Base-by-base conservation (phyloP, 2,329 filamentous ascomycete species). In the Hortaea werneckii region DNA sequence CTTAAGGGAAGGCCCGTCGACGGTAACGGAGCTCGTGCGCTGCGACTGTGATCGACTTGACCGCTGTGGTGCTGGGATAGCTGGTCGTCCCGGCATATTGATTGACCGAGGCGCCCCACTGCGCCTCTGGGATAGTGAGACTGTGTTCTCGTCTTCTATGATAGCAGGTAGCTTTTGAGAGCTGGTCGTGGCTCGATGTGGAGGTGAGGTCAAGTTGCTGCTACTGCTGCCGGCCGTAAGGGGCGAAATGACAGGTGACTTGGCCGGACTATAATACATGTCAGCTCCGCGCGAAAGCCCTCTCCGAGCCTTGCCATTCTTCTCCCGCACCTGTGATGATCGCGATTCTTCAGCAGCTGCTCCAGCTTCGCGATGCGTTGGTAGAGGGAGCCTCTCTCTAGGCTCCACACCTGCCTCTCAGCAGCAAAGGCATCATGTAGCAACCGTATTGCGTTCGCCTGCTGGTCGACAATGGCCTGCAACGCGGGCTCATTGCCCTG, bases 401-500 rank as follows among this genome's bases (percentile, higher is more conserved):
- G 44, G 10, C 53, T 49, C 63, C 63, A 65, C 10, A 56, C 53
- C 38, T 64, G 53, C 30, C 62, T 47, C 50, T 65, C 63, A 2
- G 58, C 60, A 8, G 58, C 57, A 44, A 65, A 65, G 0, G 61
- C 62, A 32, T 58, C 55, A 47, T 65, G 60, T 26, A 64, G 53
- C 43, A 57, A 48, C 28, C 54, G 44, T 12, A 65, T 52, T 6
- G 61, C 58, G 40, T 58, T 54, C 10, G 57, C 47, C 51, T 64
- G 61, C 46, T 64, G 62, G 44, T 63, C 60, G 11, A 65, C 51
- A 20, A 64, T 58, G 28, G 55, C 53, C 43, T 65, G 62, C 48
- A 63, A 40, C 29, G 58, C 56, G 12, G 45, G 45, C 40, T 49
- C 52, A 40, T 32, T 49, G 48, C 42, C n/a, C 46, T 49, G 44